Base-by-base conservation (phyloP, 2,329 filamentous ascomycete genomes). In the Aspergillus sp. region DNA sequence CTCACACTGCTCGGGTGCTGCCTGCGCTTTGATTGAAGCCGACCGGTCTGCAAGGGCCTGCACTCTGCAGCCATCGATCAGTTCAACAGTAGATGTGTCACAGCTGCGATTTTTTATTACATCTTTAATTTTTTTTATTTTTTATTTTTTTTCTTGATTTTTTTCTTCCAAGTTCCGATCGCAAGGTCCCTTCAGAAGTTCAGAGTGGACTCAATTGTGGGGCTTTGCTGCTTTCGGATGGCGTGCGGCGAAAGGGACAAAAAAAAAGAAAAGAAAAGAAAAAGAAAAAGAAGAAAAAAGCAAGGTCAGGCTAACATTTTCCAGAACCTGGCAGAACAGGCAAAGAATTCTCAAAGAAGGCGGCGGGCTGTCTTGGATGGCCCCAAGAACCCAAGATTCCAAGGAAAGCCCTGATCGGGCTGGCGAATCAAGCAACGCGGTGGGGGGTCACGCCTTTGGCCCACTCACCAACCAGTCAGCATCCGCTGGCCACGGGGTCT, bases 21-120 rank as follows among this genome's bases (percentile, higher is more conserved):
- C 27, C 27, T 31, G 27, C 27, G 27, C 27, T 31, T 4, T 31
- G 27, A 37, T 37, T 37, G 35, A 37, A 37, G 35, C 35, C 52
- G 58, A 49, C 56, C 21, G 17, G 52, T 33, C 59, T 61, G 59
- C 56, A 61, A 59, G 56, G 56, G 56, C 56, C 50, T 61, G 53
- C 56, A 57, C 35, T 14, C 43, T 12, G 27, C 43, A 37, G 35
- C 7, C 35, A 37, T n/a, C 14, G 35, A 57, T 52, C 35, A 53
- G 43, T 43, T 11, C 40, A 39, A 47, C 54, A 50, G 47, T 23
- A 40, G 58, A 57, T 59, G 59, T 59, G 53, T 56, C 56, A 61
- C 59, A 49, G 52, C 15, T 31, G 31, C 33, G 40, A 21, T 9
- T 33, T 39, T 14, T 21, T 21, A 4, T 21, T 21, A 21, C 21